Base-by-base conservation (phyloP, 306 rosid species). In the Quercus berberidifolia region DNA sequence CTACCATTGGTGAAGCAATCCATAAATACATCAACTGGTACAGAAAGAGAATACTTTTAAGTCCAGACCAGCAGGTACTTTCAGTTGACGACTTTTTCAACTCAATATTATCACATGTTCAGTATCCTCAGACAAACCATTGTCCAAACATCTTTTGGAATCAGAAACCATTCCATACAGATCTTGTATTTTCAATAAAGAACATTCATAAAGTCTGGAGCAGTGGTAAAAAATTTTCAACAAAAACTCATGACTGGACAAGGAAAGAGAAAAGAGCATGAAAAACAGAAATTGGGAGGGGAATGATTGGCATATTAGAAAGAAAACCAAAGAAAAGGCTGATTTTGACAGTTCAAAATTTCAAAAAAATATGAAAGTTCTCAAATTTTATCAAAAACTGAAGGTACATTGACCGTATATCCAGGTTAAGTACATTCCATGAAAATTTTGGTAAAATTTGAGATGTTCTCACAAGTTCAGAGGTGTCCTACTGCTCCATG, bases 21-120 rank as follows among this genome's bases (percentile, higher is more conserved):
- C 20, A 83, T 31, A 85, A 88, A 90, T 72, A 90, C 89, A 31
- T 90, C 87, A 68, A 43, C 91, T 87, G 83, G 73, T 55, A 12
- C 77, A 82, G 57, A 26, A 30, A 60, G 25, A 67, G 14, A 73
- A 74, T 55, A 76, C 8, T 11, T 17, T 41, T 41, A 14, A 1
- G 43, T 38, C 10, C 43, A 38, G 43, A 38, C 10, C 43, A 38
- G 43, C 43, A 38, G 10, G 43, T 38, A 38, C 10, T 38, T 38
- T 38, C 43, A 38, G 38, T 33, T 33, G 38, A 33, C 38, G 6
- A 33, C 38, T 0, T 33, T 33, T 33, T 33, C 43, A 38, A 38
- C 10, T 7, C 9, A 38, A 38, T 38, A 23, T 6, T 60, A 21
- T 60, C 30, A 10, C 18, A 25, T 1, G 33, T 23, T 17, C 14